Evolutionary conservation across 352 stramenopile genomes (phyloP).

Genomic region (Blastocystis hominis): DNA sequence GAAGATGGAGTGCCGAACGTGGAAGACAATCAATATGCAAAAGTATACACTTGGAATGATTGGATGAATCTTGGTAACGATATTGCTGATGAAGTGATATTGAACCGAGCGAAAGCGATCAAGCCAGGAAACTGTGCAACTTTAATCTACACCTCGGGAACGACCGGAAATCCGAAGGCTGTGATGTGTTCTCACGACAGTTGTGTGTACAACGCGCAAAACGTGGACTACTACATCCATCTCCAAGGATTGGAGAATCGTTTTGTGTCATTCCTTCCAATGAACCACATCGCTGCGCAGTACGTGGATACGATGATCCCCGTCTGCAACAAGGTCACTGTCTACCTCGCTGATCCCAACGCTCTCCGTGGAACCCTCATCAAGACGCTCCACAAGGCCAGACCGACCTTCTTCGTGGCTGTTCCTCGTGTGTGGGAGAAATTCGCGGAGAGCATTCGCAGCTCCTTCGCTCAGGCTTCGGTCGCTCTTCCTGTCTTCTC

Average conservation of each 20-base stretch:
- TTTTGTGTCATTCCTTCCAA: conserved; percentile 62
- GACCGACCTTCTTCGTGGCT: conserved; percentile 73
- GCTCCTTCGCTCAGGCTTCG: neutral
- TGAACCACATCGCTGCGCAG: conserved; percentile 67
- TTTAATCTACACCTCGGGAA: conserved; percentile 63
- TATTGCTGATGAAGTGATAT: conserved; percentile 46
- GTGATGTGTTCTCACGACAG: conserved; percentile 73
- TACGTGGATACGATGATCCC: conserved; percentile 64
- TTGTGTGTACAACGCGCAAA: conserved; percentile 51
- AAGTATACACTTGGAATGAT: conserved; percentile 66
- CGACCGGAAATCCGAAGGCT: conserved; percentile 69
- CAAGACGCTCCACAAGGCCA: conserved; percentile 67
- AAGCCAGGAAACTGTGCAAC: conserved; percentile 67
- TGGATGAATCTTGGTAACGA: conserved; percentile 63
- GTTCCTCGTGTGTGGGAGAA: conserved; percentile 75
- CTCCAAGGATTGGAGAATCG: conserved; percentile 61
- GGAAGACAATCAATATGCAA: conserved; percentile 64
- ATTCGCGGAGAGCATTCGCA: conserved; percentile 65
- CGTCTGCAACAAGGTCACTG: conserved; percentile 61
- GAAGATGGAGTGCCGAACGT: conserved; percentile 62
- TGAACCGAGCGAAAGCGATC: neutral
- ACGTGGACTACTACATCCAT: conserved; percentile 4
- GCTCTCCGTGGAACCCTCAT: conserved; percentile 69
- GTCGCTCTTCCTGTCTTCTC: conserved; percentile 66
- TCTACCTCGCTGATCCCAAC: conserved; percentile 72